A percentile compares a stretch with the other conserved stretches of the same genome.
These are phyloP conservation scores for Vicia faba DNA, from an alignment of 306 rosid species.

Conservation along the genomic window DNA sequence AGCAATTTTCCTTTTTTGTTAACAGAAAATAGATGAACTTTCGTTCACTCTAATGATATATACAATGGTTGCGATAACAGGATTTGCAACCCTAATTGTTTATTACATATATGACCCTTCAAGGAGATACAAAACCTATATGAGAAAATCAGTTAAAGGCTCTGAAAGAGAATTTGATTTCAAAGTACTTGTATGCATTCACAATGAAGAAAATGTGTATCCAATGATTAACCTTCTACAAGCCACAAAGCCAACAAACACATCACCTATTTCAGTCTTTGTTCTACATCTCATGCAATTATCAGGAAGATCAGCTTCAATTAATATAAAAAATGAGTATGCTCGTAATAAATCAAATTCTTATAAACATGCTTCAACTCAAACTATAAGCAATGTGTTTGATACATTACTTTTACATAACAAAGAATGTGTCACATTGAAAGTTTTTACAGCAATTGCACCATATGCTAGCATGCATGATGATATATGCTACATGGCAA, in stretches of 20 bases:
- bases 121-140: conserved; percentile 29
- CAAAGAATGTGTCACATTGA: conserved; percentile 12
- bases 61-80: conserved; percentile 32
- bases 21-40: background rate
- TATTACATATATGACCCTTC: conserved; percentile 42
- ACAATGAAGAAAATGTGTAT: conserved; percentile 39
- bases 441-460: conserved; percentile 22
- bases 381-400: conserved; percentile 34
- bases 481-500: conserved; percentile 38
- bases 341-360: background rate
- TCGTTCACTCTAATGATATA: conserved; percentile 24
- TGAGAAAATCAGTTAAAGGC: conserved; percentile 20
- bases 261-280: conserved; percentile 25
- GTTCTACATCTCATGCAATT: conserved; percentile 38
- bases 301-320: conserved; percentile 23
- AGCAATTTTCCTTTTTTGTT: too few species aligned
- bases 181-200: conserved; percentile 35
- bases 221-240: conserved; percentile 41
- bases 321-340: background rate
- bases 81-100: conserved; percentile 15
- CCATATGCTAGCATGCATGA: conserved; percentile 38
- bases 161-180: conserved; percentile 9
- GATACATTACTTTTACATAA: conserved; percentile 27
- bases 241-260: conserved; percentile 32
- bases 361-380: background rate